These are phyloP conservation scores for Uromyces viciae-fabae DNA, from an alignment of 1,284 basidiomycete species.

Conservation along the genomic window DNA sequence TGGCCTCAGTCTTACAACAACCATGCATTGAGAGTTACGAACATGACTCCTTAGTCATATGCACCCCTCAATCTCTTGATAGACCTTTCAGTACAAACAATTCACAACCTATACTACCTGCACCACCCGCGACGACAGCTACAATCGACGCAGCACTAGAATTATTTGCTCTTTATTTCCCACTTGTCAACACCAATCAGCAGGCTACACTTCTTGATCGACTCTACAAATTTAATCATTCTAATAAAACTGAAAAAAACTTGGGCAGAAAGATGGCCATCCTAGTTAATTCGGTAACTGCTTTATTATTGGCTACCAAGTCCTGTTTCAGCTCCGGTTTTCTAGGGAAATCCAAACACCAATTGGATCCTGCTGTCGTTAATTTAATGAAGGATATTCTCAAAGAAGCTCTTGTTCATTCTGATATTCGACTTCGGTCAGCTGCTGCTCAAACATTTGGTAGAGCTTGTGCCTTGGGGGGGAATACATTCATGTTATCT, in stretches of 20 bases:
- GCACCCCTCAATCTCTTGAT: constrained; percentile 35
- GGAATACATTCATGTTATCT: constrained; percentile 75
- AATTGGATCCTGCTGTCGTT: constrained; percentile 21
- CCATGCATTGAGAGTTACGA: constrained; percentile 40
- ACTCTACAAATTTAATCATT: constrained; percentile 61
- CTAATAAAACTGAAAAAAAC: constrained; percentile 80
- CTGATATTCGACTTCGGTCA: constrained; percentile 71
- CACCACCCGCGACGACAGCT: constrained; percentile 73
- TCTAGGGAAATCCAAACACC: constrained; percentile 17
- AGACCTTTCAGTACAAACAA: constrained; percentile 10
- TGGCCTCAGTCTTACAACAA: constrained; percentile 38
- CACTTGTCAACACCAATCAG: constrained; percentile 69
- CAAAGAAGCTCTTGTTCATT: constrained; percentile 72
- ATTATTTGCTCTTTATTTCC: constrained; percentile 72
- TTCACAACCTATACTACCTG: constrained; percentile 57
- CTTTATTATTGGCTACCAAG: constrained; percentile 70
- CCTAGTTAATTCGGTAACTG: constrained; percentile 74
- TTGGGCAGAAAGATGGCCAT: constrained; percentile 83
- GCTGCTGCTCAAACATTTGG: constrained; percentile 88
- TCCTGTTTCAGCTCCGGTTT: constrained; percentile 31
- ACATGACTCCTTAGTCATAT: constrained; percentile 40
- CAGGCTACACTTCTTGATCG: constrained; percentile 69
- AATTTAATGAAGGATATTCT: constrained; percentile 43
- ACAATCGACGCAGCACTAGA: constrained; percentile 85
- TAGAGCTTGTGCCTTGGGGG: constrained; percentile 75